Conservation (phyloP, 139 green algal species). For the Auxenochlorella pyrenoidosa region DNA sequence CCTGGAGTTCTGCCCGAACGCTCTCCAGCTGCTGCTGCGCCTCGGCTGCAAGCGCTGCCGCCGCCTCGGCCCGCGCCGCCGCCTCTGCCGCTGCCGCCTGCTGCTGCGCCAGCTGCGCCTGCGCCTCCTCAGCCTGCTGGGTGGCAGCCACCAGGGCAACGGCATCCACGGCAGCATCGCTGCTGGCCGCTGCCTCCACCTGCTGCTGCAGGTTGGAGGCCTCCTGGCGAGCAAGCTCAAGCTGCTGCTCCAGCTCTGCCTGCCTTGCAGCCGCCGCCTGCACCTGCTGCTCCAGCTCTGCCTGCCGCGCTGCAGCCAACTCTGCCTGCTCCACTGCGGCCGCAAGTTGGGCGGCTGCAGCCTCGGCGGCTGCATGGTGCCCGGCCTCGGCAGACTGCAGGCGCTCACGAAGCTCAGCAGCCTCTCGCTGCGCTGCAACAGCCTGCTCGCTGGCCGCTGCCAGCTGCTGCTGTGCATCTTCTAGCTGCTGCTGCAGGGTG, state of each 20-base stretch:
- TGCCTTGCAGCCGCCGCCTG: neutral
- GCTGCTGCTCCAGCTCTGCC: constrained; percentile 3
- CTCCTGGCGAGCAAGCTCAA: neutral
- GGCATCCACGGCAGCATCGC: constrained; percentile 15
- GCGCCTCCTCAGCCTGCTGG: constrained; percentile 10
- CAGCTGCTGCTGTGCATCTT: neutral
- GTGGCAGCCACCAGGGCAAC: neutral
- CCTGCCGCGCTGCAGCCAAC: neutral
- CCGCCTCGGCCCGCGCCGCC: neutral
- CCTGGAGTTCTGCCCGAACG: neutral
- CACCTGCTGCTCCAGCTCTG: neutral
- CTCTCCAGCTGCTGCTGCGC: neutral
- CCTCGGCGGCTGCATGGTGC: neutral
- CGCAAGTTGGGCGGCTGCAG: neutral
- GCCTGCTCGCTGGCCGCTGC: neutral
- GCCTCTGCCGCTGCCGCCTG: neutral
- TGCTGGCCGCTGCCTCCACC: constrained; percentile 4
- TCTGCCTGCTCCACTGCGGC: neutral
- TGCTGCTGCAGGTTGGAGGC: constrained; percentile 24
- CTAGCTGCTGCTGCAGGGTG: neutral
- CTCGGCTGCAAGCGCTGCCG: neutral
- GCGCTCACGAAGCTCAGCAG: neutral
- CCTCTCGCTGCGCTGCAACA: neutral
- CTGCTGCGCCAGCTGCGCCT: neutral
- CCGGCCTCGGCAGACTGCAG: neutral